Base-by-base conservation (phyloP, 805 yeast species). In the Candida orba region DNA sequence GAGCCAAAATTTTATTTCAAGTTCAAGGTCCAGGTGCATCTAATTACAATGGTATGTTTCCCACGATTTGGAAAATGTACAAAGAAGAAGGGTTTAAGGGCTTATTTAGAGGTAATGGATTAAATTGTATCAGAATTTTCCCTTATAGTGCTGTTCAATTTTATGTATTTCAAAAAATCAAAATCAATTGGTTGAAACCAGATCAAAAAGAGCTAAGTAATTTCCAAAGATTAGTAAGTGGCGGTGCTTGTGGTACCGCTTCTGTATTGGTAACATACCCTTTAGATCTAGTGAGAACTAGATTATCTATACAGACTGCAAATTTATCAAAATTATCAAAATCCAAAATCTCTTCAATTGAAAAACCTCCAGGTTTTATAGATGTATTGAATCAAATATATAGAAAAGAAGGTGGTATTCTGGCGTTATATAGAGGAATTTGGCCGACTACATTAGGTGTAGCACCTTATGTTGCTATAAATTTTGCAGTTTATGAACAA, bases 61-160 rank as follows among this genome's bases (percentile, higher is more conserved):
- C 81, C 6, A 87, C 96, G 0, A 78, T 93, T 12, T 59, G 66
- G 47, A 80, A 83, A 50, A 85, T 91, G 74, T 90, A 88, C 73
- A 66, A 65, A 43, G 96, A 88, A 46, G 99, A 91, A 68, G 97
- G 98, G n/a, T 72, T 85, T 70, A 73, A 78, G 43, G 99, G 98
- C 0, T 68, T 84, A 54, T 86, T 87, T 63, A 69, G 98, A 39
- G 99, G 99, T 1, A 91, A 91, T 63, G 86, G 91, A 0, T 71
- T 87, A 48, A 91, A 91, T 62, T 90, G 97, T 68, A 64, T 91
- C 2, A 71, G 99, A 43, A 87, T 93, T 23, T 78, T 91, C 48
- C 99, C 99, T 1, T 91, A 91, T 59, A 81, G 91, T 46, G 97
- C 98, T 1, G 95, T 89, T 13, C 99, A 91, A 65, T 91, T 87